phyloP scores from a whole-genome alignment of 345 rosid species.

The Lenwebbia sp. region DNA sequence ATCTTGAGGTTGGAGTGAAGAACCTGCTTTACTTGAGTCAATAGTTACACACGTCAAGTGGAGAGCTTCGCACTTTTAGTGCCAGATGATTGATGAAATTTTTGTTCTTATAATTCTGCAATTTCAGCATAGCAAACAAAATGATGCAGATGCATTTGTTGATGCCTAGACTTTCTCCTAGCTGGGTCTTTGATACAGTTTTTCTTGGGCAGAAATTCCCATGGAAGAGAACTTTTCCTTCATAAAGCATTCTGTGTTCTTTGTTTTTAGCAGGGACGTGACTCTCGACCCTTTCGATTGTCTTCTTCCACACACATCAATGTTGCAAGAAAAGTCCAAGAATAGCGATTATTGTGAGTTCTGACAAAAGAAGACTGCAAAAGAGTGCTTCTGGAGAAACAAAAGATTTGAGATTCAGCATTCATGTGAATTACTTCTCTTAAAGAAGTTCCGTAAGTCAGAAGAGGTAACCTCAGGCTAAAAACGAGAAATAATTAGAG shows the following conservation, averaged over 20 bases:
- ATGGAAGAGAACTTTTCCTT: neutral
- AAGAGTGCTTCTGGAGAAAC: neutral
- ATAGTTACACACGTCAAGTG: neutral
- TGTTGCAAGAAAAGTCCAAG: neutral
- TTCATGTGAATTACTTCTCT: neutral
- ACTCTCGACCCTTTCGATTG: neutral
- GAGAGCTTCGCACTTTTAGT: neutral
- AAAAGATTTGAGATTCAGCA: neutral
- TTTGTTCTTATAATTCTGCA: neutral
- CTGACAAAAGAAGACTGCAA: neutral
- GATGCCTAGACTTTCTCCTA: neutral
- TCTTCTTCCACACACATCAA: neutral
- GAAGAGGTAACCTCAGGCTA: neutral
- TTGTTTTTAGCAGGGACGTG: neutral
- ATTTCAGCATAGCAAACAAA: neutral
- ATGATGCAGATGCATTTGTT: neutral
- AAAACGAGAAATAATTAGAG: neutral
- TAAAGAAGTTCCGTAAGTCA: neutral
- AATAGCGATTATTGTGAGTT: neutral
- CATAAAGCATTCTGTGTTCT: neutral
- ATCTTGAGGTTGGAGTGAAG: neutral
- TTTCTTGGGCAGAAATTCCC: neutral
- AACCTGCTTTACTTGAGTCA: neutral
- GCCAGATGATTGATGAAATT: neutral
- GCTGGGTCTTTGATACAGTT: neutral